Base-by-base conservation (phyloP, 257 asterid species). In the Coffea eugenioides region DNA sequence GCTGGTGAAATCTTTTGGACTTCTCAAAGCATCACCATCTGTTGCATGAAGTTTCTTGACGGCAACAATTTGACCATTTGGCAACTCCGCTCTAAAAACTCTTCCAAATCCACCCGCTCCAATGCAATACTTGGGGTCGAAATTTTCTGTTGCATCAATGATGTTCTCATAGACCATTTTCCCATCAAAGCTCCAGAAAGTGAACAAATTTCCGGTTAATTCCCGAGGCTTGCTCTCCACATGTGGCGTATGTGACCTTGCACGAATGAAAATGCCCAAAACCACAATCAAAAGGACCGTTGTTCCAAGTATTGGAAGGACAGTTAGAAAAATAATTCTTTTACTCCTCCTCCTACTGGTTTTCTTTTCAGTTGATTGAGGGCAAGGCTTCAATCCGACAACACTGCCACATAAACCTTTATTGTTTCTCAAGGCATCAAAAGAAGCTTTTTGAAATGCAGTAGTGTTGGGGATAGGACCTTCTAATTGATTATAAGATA, bases 61-160 rank as follows among this genome's bases (percentile, higher is more conserved):
- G 1, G 88, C 86, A 52, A 84, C 78, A 45, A 84, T 81, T 46
- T 84, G 83, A 56, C 83, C 80, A 36, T 51, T 57, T 45, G 80
- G 76, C 66, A 81, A 69, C 46, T 82, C 75, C 10, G 82, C 85
- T 45, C 56, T 84, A 59, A 34, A 86, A 12, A 86, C 88, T 59
- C 78, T 84, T 43, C 84, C 84, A 27, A 56, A 69, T 68, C 85
- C 89, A 59, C 86, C 89, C 23, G 12, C 67, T 43, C 84, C 85
- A 16, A 82, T 77, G 69, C 86, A 80, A 48, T 73, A 39, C 43
- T 39, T 39, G 43, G 43, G 43, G 43, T 39, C 5, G 43, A 39
- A 39, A 39, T 39, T 39, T 39, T 39, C 43, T 39, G 43, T 39
- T 39, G 43, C 43, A 4, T 39, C 43, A 39, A 39, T 4, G 43